Conservation (phyloP, 257 asterid species). For the Scutellaria barbata region DNA sequence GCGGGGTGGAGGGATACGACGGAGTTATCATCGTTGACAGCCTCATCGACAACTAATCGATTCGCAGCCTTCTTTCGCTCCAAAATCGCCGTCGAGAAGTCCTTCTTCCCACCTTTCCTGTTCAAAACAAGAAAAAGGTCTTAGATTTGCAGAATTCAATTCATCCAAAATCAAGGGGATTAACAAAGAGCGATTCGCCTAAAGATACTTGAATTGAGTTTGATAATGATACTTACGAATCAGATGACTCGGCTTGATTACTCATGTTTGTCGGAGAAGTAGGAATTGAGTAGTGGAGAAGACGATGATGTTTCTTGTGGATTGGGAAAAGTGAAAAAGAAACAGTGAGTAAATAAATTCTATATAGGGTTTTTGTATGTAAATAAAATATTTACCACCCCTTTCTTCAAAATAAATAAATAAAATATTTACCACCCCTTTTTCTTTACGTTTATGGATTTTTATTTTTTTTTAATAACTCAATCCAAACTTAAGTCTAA, state of each 20-base stretch:
- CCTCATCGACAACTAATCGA: constrained; percentile 78
- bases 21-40: constrained; percentile 84
- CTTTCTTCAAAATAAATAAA: too few relatives aligned
- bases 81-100: constrained; percentile 79
- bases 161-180: constrained; percentile 21
- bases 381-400: too few relatives aligned
- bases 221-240: constrained; percentile 53
- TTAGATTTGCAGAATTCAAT: constrained; percentile 30
- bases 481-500: too few relatives aligned
- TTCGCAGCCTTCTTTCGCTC: constrained; percentile 82
- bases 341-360: background rate
- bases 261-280: constrained; percentile 63
- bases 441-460: too few relatives aligned
- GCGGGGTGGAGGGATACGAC: constrained; percentile 74
- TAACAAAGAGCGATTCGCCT: background rate
- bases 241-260: constrained; percentile 75
- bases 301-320: constrained; percentile 13
- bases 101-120: constrained; percentile 71
- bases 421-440: too few relatives aligned
- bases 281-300: background rate
- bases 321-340: constrained; percentile 13
- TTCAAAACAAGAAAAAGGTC: background rate
- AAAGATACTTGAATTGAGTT: constrained; percentile 3
- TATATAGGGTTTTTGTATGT: constrained; percentile 26
- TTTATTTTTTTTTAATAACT: too few relatives aligned